Evolutionary conservation across 169 alveolate genomes (phyloP).

Genomic region (Blepharisma undulans): DNA sequence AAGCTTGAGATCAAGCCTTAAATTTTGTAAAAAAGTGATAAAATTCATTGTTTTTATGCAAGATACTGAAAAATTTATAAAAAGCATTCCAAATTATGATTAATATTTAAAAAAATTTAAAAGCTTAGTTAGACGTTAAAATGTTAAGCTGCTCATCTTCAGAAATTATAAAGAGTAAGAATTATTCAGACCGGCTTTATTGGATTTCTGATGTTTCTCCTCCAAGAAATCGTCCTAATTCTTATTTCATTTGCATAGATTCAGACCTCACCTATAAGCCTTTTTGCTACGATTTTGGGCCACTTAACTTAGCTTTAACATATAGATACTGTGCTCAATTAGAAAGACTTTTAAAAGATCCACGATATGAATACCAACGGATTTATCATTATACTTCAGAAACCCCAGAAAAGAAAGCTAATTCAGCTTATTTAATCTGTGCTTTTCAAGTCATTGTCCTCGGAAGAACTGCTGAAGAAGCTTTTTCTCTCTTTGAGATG

Average conservation of each 20-base stretch:
- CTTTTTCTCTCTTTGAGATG: slow-evolving; percentile 41
- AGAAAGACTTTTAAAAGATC: slow-evolving; percentile 53
- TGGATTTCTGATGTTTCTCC: slow-evolving; percentile 15
- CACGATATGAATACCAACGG: slow-evolving; percentile 36
- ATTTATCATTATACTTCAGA: slow-evolving; percentile 61
- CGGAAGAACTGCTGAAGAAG: slow-evolving; percentile 49
- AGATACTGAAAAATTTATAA: too few relatives aligned
- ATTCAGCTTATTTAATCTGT: slow-evolving; percentile 72
- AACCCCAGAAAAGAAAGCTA: slow-evolving; percentile 59
- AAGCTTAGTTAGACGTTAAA: background rate
- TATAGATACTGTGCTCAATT: slow-evolving; percentile 57
- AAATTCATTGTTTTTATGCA: too few relatives aligned
- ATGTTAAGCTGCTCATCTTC: background rate
- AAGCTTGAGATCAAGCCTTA: background rate
- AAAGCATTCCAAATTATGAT: background rate
- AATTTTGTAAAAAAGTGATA: too few relatives aligned
- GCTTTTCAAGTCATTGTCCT: slow-evolving; percentile 63
- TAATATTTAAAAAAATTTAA: too few relatives aligned
- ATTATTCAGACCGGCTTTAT: background rate
- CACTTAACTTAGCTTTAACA: slow-evolving; percentile 57
- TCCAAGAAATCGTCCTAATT: background rate
- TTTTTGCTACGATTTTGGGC: slow-evolving; percentile 75
- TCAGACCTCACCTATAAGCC: slow-evolving; percentile 64
- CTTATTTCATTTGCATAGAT: slow-evolving; percentile 43
- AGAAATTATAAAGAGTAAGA: background rate